Base-by-base conservation (phyloP, 2,329 filamentous ascomycete species). In the Endoconidiophora polonica region DNA sequence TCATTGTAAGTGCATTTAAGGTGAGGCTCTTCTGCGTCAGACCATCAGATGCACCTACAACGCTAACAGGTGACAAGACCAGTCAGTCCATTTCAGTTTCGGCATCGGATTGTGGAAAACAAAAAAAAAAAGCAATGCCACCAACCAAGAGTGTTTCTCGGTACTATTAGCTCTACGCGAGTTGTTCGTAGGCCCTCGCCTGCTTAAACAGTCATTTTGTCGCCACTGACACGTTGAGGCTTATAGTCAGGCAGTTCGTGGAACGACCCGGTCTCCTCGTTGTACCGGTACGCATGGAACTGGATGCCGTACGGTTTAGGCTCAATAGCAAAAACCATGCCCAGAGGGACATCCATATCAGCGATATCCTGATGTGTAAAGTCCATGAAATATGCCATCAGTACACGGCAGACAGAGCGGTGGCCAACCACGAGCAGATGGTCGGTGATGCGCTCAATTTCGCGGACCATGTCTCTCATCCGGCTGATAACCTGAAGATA, bases 271-370 rank as follows among this genome's bases (percentile, higher is more conserved):
- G 68, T 75, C 2, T 73, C 70, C 55, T 85, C 76, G 61, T 94
- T 85, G 68, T 94, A 98, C 54, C 80, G 77, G 70, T 94, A 98
- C 0, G 87, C 90, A 63, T 94, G 90, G 68, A 96, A 95, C 54
- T 94, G 90, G 52, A 95, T 88, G 12, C 91, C 91, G 57, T 98
- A 98, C 1, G 91, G 91, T 71, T 95, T 95, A 33, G 91, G 91
- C 65, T 98, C 90, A 44, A 98, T 82, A 57, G 87, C 85, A 63
- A 94, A 98, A 5, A 95, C 72, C 71, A 94, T 88, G 16, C 91
- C 91, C 45, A 98, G 70, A 0, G 91, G 91, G 43, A 95, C 85
- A 60, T 96, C 90, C 54, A 98, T 75, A 58, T 95, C 86, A 10
- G 91, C 90, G 54, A 98, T 93, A 59, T 94, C 84, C 55, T 94